Evolutionary conservation across 768 basidiomycete species (phyloP).

Genomic region (Amanita pallidorosea): DNA sequence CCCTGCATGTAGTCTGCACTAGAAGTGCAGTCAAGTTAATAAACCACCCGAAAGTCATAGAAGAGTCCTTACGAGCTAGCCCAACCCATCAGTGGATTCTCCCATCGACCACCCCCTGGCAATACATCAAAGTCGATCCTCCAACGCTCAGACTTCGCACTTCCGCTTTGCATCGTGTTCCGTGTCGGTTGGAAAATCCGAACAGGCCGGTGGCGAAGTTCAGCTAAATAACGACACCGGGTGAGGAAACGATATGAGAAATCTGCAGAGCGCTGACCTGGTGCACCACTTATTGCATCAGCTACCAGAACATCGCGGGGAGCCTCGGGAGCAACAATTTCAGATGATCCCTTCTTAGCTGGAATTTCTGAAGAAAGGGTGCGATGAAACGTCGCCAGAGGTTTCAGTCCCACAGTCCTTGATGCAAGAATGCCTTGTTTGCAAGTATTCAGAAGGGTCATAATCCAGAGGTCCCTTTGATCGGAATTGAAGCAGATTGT

Average conservation of each 20-base stretch:
- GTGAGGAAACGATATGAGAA: background rate
- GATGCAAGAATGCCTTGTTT: conserved; percentile 9
- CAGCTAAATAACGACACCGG: conserved; percentile 30
- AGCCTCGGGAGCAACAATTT: conserved; percentile 33
- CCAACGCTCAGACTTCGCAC: conserved; percentile 81
- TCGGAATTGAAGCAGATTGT: background rate
- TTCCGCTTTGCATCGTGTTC: conserved; percentile 92
- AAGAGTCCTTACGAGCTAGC: conserved; percentile 73
- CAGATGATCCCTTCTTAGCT: conserved; percentile 19
- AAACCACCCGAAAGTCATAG: background rate
- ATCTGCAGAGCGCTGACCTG: conserved; percentile 36
- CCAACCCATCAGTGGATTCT: conserved; percentile 97
- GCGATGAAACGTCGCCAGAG: conserved; percentile 14
- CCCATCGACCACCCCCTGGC: conserved; percentile 88
- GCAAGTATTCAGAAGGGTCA: conserved; percentile 7
- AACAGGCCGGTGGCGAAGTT: conserved; percentile 79
- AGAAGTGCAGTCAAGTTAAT: background rate
- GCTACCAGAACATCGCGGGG: conserved; percentile 62
- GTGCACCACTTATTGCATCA: conserved; percentile 80
- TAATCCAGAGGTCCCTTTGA: background rate
- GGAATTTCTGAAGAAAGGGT: conserved; percentile 20
- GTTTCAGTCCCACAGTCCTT: conserved; percentile 13
- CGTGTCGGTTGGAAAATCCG: conserved; percentile 90
- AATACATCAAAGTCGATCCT: conserved; percentile 90
- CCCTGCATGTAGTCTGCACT: conserved; percentile 97